Evolutionary conservation across 164 flowering plant genomes (phyloP).

Genomic region (Kalanchoe fedtschenkoi): DNA sequence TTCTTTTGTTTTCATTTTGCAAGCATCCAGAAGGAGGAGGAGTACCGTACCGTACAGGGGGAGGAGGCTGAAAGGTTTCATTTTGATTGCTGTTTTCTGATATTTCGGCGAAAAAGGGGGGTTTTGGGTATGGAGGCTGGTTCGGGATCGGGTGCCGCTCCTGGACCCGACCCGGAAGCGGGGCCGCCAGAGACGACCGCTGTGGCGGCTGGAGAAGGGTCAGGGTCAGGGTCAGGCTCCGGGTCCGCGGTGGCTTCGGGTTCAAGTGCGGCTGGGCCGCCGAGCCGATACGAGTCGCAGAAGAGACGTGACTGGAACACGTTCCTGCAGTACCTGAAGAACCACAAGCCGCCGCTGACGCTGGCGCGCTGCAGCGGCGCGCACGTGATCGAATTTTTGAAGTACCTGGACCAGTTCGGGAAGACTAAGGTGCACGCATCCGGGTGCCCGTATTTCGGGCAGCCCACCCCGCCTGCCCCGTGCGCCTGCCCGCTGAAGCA

Average conservation of each 20-base stretch:
- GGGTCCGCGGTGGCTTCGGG: not conserved
- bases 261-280: conserved; percentile 19
- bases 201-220: not conserved
- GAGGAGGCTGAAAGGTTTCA: not conserved
- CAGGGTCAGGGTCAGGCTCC: not conserved
- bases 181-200: not conserved
- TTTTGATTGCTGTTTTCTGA: not conserved
- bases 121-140: not conserved
- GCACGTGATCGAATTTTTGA: conserved; percentile 7
- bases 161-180: not conserved
- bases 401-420: conserved; percentile 8
- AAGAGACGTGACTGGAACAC: conserved; percentile 7
- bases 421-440: conserved; percentile 5
- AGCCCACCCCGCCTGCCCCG: not conserved
- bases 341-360: conserved; percentile 8
- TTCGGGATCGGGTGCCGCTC: conserved; percentile 3
- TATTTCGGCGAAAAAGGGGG: not conserved
- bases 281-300: not conserved
- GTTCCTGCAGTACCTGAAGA: conserved; percentile 4
- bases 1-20: no score
- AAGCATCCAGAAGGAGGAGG: not conserved
- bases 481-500: conserved; percentile 4
- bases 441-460: conserved; percentile 4
- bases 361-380: conserved; percentile 5
- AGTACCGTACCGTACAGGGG: no score